phyloP scores from a whole-genome alignment of 306 rosid genomes.

The Dalbergia cultrata region DNA sequence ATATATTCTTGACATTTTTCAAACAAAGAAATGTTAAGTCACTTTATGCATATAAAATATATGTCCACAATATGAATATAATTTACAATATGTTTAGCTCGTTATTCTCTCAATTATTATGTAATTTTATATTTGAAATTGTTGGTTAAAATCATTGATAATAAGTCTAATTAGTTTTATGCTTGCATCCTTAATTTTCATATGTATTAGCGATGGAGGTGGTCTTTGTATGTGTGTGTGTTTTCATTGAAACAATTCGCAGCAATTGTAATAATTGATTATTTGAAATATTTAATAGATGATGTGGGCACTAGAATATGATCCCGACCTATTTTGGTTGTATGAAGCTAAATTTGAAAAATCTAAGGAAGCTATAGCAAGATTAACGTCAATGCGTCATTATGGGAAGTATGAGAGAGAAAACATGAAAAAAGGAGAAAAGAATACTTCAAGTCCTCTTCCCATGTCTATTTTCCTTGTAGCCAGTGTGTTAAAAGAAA shows the following conservation, averaged over 20 bases:
- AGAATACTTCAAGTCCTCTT: constrained; percentile 66
- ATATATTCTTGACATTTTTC: constrained; percentile 13
- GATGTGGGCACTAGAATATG: constrained; percentile 99
- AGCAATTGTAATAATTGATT: constrained; percentile 13
- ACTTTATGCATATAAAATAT: background rate
- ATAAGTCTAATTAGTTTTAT: background rate
- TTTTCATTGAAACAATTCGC: background rate
- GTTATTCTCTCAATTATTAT: background rate
- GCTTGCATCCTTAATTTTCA: background rate
- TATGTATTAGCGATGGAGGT: background rate
- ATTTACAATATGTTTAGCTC: background rate
- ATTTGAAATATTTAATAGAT: constrained; percentile 63
- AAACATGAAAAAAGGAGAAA: constrained; percentile 66
- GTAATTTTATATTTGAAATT: constrained; percentile 2
- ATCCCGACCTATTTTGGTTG: constrained; percentile 69
- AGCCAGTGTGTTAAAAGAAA: constrained; percentile 94
- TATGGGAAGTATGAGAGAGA: constrained; percentile 94
- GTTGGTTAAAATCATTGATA: background rate
- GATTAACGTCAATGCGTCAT: constrained; percentile 73
- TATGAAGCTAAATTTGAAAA: constrained; percentile 71
- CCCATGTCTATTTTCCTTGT: constrained; percentile 96
- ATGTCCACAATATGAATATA: no score
- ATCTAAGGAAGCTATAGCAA: constrained; percentile 69
- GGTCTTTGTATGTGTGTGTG: background rate
- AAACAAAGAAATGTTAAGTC: background rate